These are phyloP conservation scores for Zasmidium cellare DNA, from an alignment of 2,329 filamentous ascomycete species.

Conservation along the genomic window DNA sequence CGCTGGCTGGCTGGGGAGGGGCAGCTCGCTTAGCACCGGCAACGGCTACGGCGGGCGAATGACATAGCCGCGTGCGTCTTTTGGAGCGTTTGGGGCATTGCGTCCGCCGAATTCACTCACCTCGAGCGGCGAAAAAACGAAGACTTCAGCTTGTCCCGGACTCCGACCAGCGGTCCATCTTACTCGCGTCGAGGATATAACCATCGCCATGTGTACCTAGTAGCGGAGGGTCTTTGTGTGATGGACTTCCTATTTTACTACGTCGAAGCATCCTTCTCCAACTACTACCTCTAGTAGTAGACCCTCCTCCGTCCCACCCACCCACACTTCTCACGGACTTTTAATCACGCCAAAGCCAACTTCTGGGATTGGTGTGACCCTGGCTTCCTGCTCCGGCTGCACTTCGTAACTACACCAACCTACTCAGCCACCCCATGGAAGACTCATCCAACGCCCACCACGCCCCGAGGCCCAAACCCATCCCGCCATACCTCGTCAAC, in stretches of 20 bases:
- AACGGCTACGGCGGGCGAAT: not conserved
- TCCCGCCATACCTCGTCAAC: conserved; percentile 60
- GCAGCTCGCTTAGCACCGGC: not conserved
- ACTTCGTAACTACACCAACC: conserved; percentile 3
- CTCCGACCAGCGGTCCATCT: not conserved
- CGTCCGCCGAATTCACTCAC: not conserved
- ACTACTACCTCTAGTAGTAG: conserved; percentile 36
- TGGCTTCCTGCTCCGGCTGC: conserved; percentile 1
- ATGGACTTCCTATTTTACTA: conserved; percentile 39
- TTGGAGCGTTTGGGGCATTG: not conserved
- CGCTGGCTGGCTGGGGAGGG: not conserved
- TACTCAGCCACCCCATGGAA: not conserved
- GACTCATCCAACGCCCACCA: not conserved
- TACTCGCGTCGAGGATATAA: not conserved
- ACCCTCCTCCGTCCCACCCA: conserved; percentile 2
- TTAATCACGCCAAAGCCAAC: conserved; percentile 4
- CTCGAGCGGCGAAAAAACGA: not conserved
- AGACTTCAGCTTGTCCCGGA: not conserved
- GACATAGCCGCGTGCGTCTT: not conserved
- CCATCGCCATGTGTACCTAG: not conserved
- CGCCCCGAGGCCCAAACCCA: conserved; percentile 44
- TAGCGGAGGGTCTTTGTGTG: not conserved
- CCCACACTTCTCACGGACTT: conserved; percentile 1
- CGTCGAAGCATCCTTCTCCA: conserved; percentile 35
- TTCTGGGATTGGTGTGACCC: not conserved